Conservation (phyloP, 805 yeast genomes). For the Lachancea meyersii region DNA sequence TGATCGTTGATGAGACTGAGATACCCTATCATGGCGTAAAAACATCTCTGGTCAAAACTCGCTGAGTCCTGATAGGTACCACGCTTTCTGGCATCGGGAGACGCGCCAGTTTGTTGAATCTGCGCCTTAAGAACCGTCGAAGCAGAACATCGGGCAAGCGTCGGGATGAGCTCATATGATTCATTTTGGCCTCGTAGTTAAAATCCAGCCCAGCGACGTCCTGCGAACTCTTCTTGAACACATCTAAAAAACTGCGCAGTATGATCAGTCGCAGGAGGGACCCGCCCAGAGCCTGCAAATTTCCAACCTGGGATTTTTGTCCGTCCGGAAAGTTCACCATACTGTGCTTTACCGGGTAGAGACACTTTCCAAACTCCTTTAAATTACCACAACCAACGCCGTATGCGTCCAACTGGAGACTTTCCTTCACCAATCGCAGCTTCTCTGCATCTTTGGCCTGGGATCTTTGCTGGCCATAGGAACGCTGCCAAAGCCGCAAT, state of each 20-base stretch:
- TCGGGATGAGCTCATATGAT: conserved; percentile 12
- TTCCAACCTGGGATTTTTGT: conserved; percentile 8
- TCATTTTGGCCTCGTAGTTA: conserved; percentile 16
- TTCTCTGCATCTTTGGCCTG: conserved; percentile 5
- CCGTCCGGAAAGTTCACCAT: conserved; percentile 11
- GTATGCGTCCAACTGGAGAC: conserved; percentile 10
- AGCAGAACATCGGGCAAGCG: conserved; percentile 10
- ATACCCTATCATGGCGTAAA: conserved; percentile 25
- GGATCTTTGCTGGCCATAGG: not conserved
- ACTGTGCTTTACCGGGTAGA: conserved; percentile 15
- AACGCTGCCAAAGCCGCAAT: not conserved
- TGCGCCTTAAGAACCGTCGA: conserved; percentile 10
- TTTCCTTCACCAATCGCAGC: not conserved
- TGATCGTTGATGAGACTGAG: conserved; percentile 18
- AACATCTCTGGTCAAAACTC: conserved; percentile 13
- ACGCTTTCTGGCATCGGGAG: conserved; percentile 15
- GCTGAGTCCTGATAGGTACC: conserved; percentile 21
- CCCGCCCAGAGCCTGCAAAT: conserved; percentile 14
- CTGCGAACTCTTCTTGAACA: conserved; percentile 14
- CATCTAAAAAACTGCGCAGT: conserved; percentile 10
- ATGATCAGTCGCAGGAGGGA: conserved; percentile 10
- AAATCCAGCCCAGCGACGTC: conserved; percentile 22
- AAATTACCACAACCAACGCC: conserved; percentile 9
- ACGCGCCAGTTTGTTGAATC: conserved; percentile 13
- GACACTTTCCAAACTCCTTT: conserved; percentile 15